phyloP scores from a whole-genome alignment of 331 rosid species.

The Saraca asoca region DNA sequence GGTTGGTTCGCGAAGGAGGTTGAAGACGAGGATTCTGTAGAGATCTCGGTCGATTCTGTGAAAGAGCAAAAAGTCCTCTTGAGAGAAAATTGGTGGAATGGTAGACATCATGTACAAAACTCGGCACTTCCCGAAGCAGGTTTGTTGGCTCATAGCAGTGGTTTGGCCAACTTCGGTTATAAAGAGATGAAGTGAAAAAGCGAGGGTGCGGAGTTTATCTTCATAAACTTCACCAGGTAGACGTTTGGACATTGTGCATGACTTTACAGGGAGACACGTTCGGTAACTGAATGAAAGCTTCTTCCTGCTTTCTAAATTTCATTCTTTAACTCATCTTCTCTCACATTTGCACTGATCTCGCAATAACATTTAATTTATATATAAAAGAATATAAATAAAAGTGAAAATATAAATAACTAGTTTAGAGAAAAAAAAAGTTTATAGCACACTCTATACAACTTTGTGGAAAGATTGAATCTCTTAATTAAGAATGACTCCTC shows the following conservation, averaged over 20 bases:
- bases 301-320: too few species aligned
- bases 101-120: slow-evolving; percentile 25
- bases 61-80: slow-evolving; percentile 51
- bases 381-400: too few species aligned
- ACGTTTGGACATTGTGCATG: slow-evolving; percentile 9
- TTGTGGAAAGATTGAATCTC: too few species aligned
- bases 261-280: slow-evolving; percentile 4
- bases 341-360: too few species aligned
- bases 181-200: not conserved
- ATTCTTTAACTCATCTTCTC: too few species aligned
- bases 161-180: not conserved
- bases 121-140: not conserved
- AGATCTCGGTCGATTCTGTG: slow-evolving; percentile 65
- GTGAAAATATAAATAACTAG: too few species aligned
- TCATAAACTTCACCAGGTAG: too few species aligned
- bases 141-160: not conserved
- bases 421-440: too few species aligned
- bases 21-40: slow-evolving; percentile 45
- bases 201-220: too few species aligned
- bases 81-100: slow-evolving; percentile 24
- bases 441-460: too few species aligned
- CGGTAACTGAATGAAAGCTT: not conserved
- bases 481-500: too few species aligned
- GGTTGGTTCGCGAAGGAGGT: slow-evolving; percentile 52
- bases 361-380: too few species aligned